Percentiles rank a stretch among this genome's conserved stretches.
These are phyloP conservation scores for Phytopythium cucurbitacearum DNA, from an alignment of 352 stramenopile species.

Conservation along the genomic window DNA sequence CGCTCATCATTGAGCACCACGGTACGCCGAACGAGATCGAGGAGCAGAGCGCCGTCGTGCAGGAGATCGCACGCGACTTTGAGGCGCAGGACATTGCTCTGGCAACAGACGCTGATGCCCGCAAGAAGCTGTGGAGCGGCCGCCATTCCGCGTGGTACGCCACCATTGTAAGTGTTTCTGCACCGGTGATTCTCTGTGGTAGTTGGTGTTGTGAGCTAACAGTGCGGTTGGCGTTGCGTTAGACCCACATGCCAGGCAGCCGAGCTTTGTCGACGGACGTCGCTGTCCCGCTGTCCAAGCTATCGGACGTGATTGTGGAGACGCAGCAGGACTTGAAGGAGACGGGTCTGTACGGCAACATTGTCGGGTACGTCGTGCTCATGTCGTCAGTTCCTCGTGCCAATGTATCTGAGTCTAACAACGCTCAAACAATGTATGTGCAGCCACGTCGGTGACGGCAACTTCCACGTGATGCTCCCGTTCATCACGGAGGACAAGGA, in stretches of 20 bases:
- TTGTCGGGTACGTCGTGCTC: constrained; percentile 70
- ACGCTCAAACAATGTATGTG: background rate
- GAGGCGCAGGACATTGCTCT: constrained; percentile 79
- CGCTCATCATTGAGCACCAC: constrained; percentile 95
- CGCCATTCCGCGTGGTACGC: constrained; percentile 85
- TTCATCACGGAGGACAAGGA: constrained; percentile 80
- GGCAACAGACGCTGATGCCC: constrained; percentile 62
- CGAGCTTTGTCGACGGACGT: constrained; percentile 93
- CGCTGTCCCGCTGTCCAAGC: constrained; percentile 93
- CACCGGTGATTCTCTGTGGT: constrained; percentile 6
- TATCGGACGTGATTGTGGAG: constrained; percentile 92
- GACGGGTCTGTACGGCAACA: constrained; percentile 87
- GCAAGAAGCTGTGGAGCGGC: constrained; percentile 81
- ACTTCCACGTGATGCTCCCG: constrained; percentile 98
- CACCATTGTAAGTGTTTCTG: constrained; percentile 54
- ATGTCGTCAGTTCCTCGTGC: background rate
- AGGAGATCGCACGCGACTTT: constrained; percentile 86
- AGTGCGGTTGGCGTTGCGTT: background rate
- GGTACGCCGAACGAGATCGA: constrained; percentile 74
- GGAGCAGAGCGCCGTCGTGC: constrained; percentile 84
- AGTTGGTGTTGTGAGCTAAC: background rate
- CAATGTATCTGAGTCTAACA: constrained; percentile 4
- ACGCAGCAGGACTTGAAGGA: constrained; percentile 90
- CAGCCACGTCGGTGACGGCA: constrained; percentile 92
- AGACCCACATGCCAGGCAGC: constrained; percentile 79